Evolutionary conservation across 1,284 basidiomycete genomes (phyloP), one percentile per base, ranked within the genome.

Genomic region (Microbotryum intermedium): DNA sequence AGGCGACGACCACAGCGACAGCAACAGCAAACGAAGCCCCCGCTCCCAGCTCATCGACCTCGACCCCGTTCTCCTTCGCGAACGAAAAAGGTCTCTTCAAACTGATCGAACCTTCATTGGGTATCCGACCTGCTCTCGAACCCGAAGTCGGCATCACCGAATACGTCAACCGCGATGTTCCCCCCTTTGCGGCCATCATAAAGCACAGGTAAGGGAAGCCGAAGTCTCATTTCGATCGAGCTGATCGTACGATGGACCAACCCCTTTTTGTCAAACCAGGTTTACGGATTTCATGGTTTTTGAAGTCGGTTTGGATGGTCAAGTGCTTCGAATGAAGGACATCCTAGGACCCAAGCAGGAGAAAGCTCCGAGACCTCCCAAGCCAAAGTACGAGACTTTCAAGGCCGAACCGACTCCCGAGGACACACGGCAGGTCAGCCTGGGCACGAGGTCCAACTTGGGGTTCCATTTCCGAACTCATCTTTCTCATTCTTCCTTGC

Each of bases 281-380:
- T 95, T 95, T 74, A 92, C 91, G 44, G 92, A 97, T 76, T 97
- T 97, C 73, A 72, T 95, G 65, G 92, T 97, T 28, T 87, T 82
- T 71, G 92, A 97, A 76, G 85, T 97, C 48, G 84, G 88, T 68
- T 79, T 84, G 58, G 84, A 88, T 65, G 81, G 85, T 46, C 82
- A 87, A 61, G 84, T 89, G 5, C 77, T 92, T 9, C 86, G 88
- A 71, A 73, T 95, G 44, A 86, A 86, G 70, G 83, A 84, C 51
- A 80, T 95, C 46, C 76, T 49, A 83, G 83, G 73, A 87, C 90
- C 7, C 9, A 23, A 25, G 18, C 49, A 54, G 51, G 34, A 42
- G 25, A 26, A 21, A 48, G 18, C 23, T 26, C 13, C n/a, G 49
- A 58, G 28, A 25, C 46, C 56, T 58, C 45, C 39, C 47, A 13